Conservation (phyloP, 352 stramenopile genomes). For the Phytophthora fragariae region DNA sequence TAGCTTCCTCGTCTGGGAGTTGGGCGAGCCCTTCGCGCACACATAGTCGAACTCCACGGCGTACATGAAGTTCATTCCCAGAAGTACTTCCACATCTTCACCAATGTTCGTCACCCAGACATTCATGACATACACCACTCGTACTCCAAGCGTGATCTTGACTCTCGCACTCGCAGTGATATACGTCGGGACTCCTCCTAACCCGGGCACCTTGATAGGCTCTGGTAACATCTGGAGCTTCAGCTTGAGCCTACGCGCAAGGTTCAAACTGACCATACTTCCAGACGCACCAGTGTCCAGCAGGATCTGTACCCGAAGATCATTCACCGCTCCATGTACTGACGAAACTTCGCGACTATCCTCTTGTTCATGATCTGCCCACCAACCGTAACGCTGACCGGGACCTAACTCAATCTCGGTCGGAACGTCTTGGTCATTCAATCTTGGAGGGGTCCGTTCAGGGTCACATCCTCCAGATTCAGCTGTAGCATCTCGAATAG, state of each 20-base stretch:
- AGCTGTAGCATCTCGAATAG: constrained; percentile 6
- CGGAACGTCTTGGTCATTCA: background rate
- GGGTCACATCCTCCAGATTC: background rate
- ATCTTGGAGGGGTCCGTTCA: background rate
- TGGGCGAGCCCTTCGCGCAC: too few species aligned
- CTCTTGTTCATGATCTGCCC: background rate
- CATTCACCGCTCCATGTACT: background rate
- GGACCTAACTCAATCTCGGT: background rate
- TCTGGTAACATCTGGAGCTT: background rate
- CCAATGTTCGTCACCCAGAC: constrained; percentile 35
- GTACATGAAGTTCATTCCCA: constrained; percentile 46
- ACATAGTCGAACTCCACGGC: too few species aligned
- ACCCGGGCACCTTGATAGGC: background rate
- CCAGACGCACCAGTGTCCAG: background rate
- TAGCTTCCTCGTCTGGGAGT: too few species aligned
- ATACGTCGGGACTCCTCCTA: background rate
- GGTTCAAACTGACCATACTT: constrained; percentile 3
- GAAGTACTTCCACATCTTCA: constrained; percentile 26
- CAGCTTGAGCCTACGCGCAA: constrained; percentile 10
- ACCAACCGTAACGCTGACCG: background rate
- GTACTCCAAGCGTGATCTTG: background rate
- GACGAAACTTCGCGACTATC: background rate
- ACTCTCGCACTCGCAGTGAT: background rate
- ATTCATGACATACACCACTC: background rate
- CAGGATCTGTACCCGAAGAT: background rate